Evolutionary conservation across 129 eudicot species (phyloP).

Genomic region (Tagetes erecta): DNA sequence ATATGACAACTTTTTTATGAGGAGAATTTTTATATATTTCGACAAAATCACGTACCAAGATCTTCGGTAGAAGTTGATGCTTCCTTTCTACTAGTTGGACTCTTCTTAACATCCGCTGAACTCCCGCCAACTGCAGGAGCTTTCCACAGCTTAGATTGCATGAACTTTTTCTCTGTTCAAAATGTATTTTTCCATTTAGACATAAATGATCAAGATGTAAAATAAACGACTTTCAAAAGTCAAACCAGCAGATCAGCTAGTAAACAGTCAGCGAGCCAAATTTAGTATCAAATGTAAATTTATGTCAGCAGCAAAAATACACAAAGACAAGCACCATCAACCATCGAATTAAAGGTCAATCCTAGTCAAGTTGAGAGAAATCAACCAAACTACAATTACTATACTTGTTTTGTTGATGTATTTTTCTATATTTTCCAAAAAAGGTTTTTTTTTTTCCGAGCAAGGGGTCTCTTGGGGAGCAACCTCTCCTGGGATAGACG

Average conservation of each 20-base stretch:
- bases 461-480: no score
- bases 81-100: conserved; percentile 47
- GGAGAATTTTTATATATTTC: background rate
- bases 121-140: conserved; percentile 47
- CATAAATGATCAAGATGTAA: background rate
- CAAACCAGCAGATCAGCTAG: conserved; percentile 3
- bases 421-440: no score
- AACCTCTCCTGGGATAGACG: no score
- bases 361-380: background rate
- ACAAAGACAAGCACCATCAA: background rate
- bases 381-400: conserved; percentile 1
- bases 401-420: no score
- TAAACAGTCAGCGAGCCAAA: background rate
- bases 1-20: background rate
- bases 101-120: conserved; percentile 47
- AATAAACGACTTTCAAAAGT: background rate
- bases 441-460: no score
- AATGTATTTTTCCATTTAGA: background rate
- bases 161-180: conserved; percentile 73
- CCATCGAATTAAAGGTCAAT: background rate
- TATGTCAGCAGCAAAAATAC: conserved; percentile 8
- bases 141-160: conserved; percentile 76
- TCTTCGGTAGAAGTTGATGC: conserved; percentile 90
- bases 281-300: background rate
- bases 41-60: conserved; percentile 54